A percentile compares a stretch with the other conserved stretches of the same genome.
phyloP scores from a whole-genome alignment of 495 filamentous ascomycete species.

The Clavariopsis aquatica region DNA sequence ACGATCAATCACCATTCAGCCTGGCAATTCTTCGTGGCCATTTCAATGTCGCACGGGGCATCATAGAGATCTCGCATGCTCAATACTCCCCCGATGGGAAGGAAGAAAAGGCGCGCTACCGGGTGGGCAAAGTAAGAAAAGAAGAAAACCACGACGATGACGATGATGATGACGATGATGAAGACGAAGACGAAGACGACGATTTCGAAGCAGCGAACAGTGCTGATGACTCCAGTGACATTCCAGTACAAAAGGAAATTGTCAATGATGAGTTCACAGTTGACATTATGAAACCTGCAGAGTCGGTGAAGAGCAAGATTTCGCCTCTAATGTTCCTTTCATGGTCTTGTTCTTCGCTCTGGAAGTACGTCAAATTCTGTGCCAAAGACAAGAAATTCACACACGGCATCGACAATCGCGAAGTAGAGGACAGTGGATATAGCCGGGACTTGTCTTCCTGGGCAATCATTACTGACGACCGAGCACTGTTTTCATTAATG shows the following conservation, averaged over 20 bases:
- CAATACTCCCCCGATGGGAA: constrained; percentile 60
- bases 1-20: constrained; percentile 57
- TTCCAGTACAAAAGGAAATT: constrained; percentile 49
- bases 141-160: too few relatives aligned
- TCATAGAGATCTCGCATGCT: constrained; percentile 64
- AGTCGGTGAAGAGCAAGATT: constrained; percentile 60
- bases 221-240: constrained; percentile 44
- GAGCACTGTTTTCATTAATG: constrained; percentile 50
- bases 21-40: constrained; percentile 67
- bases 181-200: constrained; percentile 38
- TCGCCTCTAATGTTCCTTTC: constrained; percentile 53
- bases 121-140: constrained; percentile 36
- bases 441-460: background rate
- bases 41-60: constrained; percentile 57
- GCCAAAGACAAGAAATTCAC: background rate
- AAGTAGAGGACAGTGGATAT: constrained; percentile 1
- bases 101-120: constrained; percentile 18
- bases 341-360: constrained; percentile 37
- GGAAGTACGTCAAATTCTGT: constrained; percentile 43
- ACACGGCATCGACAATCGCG: constrained; percentile 2
- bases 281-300: constrained; percentile 65
- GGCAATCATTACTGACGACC: constrained; percentile 48
- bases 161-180: constrained; percentile 49
- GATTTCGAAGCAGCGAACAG: background rate
- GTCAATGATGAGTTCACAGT: constrained; percentile 66